A percentile compares a stretch with the other conserved stretches of the same genome.
phyloP scores from a whole-genome alignment of 805 yeast genomes.

The Starmerella bombi region DNA sequence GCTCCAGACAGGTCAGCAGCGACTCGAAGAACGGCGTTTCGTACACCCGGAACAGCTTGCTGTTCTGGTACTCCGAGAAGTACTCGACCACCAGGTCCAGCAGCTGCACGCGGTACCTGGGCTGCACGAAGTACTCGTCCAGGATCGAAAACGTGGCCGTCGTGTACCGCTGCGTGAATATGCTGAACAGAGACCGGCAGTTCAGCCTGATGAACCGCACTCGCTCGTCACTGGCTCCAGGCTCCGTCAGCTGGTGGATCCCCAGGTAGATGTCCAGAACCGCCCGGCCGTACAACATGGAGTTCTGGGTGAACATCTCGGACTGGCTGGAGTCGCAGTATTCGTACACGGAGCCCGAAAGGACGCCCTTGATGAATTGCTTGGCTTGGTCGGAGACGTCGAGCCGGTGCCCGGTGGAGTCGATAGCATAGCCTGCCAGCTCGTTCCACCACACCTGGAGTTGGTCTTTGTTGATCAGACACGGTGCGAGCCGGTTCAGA shows the following conservation, averaged over 20 bases:
- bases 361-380: constrained; percentile 24
- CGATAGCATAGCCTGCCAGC: constrained; percentile 39
- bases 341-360: constrained; percentile 20
- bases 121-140: constrained; percentile 28
- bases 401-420: constrained; percentile 43
- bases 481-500: constrained; percentile 25
- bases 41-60: constrained; percentile 19
- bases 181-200: constrained; percentile 31
- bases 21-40: constrained; percentile 20
- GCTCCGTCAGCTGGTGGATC: constrained; percentile 2
- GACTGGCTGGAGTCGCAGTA: constrained; percentile 14
- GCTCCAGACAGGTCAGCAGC: constrained; percentile 22
- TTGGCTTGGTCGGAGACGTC: constrained; percentile 28
- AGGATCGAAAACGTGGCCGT: constrained; percentile 29
- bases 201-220: constrained; percentile 37
- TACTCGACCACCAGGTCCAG: constrained; percentile 29
- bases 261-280: constrained; percentile 20
- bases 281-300: constrained; percentile 18
- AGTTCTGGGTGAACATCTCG: constrained; percentile 16
- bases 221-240: constrained; percentile 32
- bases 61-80: constrained; percentile 16
- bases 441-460: constrained; percentile 38
- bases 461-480: constrained; percentile 23
- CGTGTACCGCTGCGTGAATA: constrained; percentile 34
- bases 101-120: constrained; percentile 30